Evolutionary conservation across 2,329 filamentous ascomycete species (phyloP), one percentile per base, ranked within the genome.

Genomic region (Fusarium penzigii): DNA sequence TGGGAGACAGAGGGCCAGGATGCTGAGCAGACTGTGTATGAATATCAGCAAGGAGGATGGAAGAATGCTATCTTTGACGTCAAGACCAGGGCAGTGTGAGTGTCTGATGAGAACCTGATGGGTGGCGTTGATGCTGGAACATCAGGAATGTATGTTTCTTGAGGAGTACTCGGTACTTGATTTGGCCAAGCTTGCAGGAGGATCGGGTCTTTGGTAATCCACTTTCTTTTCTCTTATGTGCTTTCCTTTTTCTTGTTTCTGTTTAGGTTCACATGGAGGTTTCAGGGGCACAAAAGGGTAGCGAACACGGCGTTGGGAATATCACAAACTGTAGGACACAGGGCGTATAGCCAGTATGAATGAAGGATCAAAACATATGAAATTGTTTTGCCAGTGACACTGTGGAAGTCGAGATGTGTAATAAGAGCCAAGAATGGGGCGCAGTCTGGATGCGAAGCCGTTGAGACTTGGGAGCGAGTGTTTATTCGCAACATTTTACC

Each of bases 1-100:
- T 96, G 91, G 90, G 84, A 93, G 59, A 87, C 92, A 58, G 88
- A 96, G 72, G 91, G 84, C 0, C 73, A 77, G 17, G 77, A 79
- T 55, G 91, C 90, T 0, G 79, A 79, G 17, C 89, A 95, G 70
- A 80, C 85, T 39, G 83, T 96, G 38, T 85, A 92, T 58, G 88
- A 93, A 58, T 86, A 85, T 65, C 82, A 86, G 49, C 76, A 76
- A 43, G 85, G 81, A 14, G 89, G 88, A 0, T 96, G 92, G 92
- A 82, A 88, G 61, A 96, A 96, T 69, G 85, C 85, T 42, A 86
- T 96, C n/a, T 96, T 96, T 64, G 78, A 84, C 57, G 70, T 79
- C 11, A 66, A 67, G 32, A 72, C 75, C n/a, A 64, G 52, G n/a
- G 57, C 53, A n/a, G 59, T 56, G 40, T 65, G 55, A 64, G 29